Conservation (phyloP, 2,329 filamentous ascomycete species). For the Penicillium capsulatum region DNA sequence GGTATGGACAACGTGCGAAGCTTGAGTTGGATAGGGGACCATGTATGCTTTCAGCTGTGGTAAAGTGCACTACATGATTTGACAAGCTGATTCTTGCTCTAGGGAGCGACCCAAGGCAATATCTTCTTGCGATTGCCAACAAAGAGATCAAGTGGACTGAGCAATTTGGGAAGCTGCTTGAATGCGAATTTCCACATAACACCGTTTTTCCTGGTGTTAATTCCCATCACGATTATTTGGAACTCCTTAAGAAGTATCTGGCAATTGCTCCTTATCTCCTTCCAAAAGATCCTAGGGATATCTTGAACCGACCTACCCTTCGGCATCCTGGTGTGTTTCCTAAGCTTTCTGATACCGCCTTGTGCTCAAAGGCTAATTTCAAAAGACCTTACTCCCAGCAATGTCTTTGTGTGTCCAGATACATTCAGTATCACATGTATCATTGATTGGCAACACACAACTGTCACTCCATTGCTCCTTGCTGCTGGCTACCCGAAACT, state of each 20-base stretch:
- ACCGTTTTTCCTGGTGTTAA: slow-evolving; percentile 17
- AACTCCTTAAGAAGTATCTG: slow-evolving; percentile 22
- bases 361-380: slow-evolving; percentile 2
- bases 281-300: slow-evolving; percentile 7
- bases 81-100: slow-evolving; percentile 1
- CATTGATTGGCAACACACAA: slow-evolving; percentile 28
- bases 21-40: slow-evolving; percentile 21
- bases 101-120: slow-evolving; percentile 18
- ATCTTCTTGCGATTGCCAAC: slow-evolving; percentile 16
- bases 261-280: slow-evolving; percentile 21
- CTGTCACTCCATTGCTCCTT: slow-evolving; percentile 16
- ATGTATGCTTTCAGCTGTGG: slow-evolving; percentile 17
- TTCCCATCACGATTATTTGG: slow-evolving; percentile 14
- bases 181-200: slow-evolving; percentile 22
- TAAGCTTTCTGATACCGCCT: neutral
- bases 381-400: slow-evolving; percentile 23
- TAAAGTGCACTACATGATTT: neutral
- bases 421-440: slow-evolving; percentile 18
- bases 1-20: slow-evolving; percentile 19
- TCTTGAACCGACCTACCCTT: slow-evolving; percentile 16
- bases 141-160: slow-evolving; percentile 18
- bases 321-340: slow-evolving; percentile 18
- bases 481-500: slow-evolving; percentile 17
- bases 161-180: slow-evolving; percentile 18
- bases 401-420: slow-evolving; percentile 21